phyloP scores from a whole-genome alignment of 352 stramenopile genomes.

The Pilasporangium apinafurcum region DNA sequence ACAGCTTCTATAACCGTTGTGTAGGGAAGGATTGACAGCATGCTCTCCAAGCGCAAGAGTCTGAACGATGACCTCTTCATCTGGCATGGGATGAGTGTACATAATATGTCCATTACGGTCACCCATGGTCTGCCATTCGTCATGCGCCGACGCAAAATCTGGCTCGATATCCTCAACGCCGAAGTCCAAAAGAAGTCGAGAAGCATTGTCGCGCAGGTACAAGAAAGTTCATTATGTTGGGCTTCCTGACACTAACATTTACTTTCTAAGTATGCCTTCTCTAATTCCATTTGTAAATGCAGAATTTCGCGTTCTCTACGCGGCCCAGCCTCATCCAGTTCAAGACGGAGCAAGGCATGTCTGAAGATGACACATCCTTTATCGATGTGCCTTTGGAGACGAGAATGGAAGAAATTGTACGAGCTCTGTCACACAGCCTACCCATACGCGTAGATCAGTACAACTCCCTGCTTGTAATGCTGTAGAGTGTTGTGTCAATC shows the following conservation, averaged over 20 bases:
- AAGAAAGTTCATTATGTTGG: not conserved
- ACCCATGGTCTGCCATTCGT: constrained; percentile 22
- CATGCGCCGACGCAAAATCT: constrained; percentile 32
- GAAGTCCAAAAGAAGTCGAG: constrained; percentile 44
- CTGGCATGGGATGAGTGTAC: constrained; percentile 41
- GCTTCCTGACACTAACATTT: not conserved
- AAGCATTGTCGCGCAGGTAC: constrained; percentile 33
- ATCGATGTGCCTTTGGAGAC: constrained; percentile 12
- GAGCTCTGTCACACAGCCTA: constrained; percentile 12
- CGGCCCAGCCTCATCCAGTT: constrained; percentile 10
- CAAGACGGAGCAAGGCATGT: not conserved
- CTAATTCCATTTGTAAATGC: not conserved
- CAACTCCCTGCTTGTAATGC: constrained; percentile 29
- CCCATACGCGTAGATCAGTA: constrained; percentile 24
- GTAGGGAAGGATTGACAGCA: not conserved
- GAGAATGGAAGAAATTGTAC: constrained; percentile 21
- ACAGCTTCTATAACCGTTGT: not conserved
- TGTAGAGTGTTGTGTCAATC: too few relatives aligned
- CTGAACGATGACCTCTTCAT: constrained; percentile 51
- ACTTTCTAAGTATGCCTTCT: not conserved
- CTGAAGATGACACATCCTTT: constrained; percentile 16
- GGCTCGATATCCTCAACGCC: constrained; percentile 38
- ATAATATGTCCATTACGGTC: constrained; percentile 39
- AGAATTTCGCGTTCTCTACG: constrained; percentile 35
- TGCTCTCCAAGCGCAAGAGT: constrained; percentile 40